Conservation (phyloP, 352 stramenopile genomes). For the Phytophthora pistaciae region DNA sequence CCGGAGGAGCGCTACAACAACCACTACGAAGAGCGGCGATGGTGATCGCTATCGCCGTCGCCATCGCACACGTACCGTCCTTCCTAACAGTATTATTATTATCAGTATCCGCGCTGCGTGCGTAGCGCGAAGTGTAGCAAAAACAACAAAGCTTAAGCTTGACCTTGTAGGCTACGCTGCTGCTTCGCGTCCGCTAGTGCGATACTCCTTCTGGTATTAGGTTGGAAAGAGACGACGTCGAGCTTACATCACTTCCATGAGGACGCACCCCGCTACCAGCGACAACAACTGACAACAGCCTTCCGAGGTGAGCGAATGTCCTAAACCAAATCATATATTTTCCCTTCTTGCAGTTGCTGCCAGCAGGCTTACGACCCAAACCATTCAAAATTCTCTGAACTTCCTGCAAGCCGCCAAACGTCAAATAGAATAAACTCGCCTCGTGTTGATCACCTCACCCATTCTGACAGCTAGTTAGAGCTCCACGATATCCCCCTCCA, state of each 20-base stretch:
- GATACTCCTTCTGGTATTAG: conserved; percentile 44
- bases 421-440: conserved; percentile 24
- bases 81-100: conserved; percentile 55
- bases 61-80: conserved; percentile 21
- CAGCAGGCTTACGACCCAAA: conserved; percentile 1
- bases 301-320: conserved; percentile 14
- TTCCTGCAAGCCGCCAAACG: conserved; percentile 8
- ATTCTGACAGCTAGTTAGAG: conserved; percentile 33
- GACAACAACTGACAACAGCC: conserved; percentile 1
- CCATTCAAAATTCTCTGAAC: conserved; percentile 4
- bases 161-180: conserved; percentile 41
- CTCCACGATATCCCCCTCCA: conserved; percentile 73
- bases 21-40: conserved; percentile 40
- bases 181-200: conserved; percentile 36
- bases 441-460: background rate
- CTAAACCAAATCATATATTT: conserved; percentile 43
- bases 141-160: conserved; percentile 42
- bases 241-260: background rate
- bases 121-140: conserved; percentile 43
- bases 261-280: conserved; percentile 1
- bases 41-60: conserved; percentile 22
- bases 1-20: conserved; percentile 42
- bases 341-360: conserved; percentile 27
- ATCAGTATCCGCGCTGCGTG: conserved; percentile 49
- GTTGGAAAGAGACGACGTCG: conserved; percentile 30